Evolutionary conservation across 2,329 filamentous ascomycete genomes (phyloP), one percentile per base, ranked within the genome.

Genomic region (Cytospora mali): DNA sequence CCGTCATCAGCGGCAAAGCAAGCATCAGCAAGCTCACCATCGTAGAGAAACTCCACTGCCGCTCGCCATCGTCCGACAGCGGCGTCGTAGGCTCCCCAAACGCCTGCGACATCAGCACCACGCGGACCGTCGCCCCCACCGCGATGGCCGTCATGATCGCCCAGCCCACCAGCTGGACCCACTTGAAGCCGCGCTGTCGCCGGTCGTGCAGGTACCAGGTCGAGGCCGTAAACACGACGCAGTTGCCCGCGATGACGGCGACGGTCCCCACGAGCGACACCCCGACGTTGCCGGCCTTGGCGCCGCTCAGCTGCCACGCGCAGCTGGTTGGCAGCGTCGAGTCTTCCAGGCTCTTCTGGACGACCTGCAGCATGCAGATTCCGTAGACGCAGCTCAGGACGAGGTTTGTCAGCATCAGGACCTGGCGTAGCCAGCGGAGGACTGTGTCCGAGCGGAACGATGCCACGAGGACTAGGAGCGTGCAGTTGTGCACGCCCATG

Each of bases 401-500:
- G 65, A 89, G 75, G 73, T 88, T 90, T 64, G 84, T 78, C 64
- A 89, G 80, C 86, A 90, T 90, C 67, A 89, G 80, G 25, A 83
- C 75, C 70, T 89, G 85, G 25, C 87, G 79, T 68, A 90, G 74
- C 86, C 86, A 89, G 52, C 86, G 79, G 55, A 90, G 75, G 0
- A 90, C 84, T 84, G 84, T 86, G 73, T 90, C 87, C 31, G 87
- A 76, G 66, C 84, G 85, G 75, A 88, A 88, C 69, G 89, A 86
- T 69, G 84, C 83, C 1, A 87, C 84, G 35, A 90, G 79, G 1
- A 85, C 85, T n/a, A 90, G 78, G 18, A 90, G 75, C 0, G 86
- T 85, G 5, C 84, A 80, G 63, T 88, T 86, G 72, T 90, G 87
- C 3, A 87, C 88, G 1, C 85, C 84, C 66, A 85, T 88, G 18